Conservation (phyloP, 1,284 basidiomycete genomes). For the Porodaedalea pini region DNA sequence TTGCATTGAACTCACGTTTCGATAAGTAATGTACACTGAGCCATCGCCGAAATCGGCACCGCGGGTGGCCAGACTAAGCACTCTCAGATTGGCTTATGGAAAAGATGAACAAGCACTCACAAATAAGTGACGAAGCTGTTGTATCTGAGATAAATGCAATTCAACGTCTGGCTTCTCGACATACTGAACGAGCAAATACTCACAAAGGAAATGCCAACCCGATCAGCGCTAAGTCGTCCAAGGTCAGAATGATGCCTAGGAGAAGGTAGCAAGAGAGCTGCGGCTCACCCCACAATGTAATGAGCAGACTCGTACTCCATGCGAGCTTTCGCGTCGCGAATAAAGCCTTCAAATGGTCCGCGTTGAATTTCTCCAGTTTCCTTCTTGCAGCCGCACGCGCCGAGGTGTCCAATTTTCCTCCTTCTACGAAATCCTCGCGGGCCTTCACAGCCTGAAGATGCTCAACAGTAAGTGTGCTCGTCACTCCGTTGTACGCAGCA, state of each 20-base stretch:
- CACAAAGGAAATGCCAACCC: conserved; percentile 72
- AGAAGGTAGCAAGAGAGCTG: conserved; percentile 37
- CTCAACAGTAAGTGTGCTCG: conserved; percentile 45
- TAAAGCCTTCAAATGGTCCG: conserved; percentile 27
- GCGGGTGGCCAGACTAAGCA: conserved; percentile 47
- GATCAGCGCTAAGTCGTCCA: conserved; percentile 63
- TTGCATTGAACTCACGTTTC: conserved; percentile 48
- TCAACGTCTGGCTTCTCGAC: background rate
- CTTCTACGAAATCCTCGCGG: background rate
- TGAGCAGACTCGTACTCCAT: conserved; percentile 18
- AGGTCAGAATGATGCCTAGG: conserved; percentile 45
- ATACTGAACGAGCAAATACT: conserved; percentile 24
- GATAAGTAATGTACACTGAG: conserved; percentile 61
- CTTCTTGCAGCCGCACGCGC: conserved; percentile 34
- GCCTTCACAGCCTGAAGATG: conserved; percentile 37
- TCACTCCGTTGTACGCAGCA: conserved; percentile 63
- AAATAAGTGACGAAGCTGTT: conserved; percentile 64
- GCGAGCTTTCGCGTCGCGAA: conserved; percentile 21
- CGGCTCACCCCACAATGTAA: conserved; percentile 18
- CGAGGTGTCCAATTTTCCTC: conserved; percentile 26
- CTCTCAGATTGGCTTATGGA: background rate
- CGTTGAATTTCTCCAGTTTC: conserved; percentile 43
- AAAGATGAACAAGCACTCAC: conserved; percentile 35
- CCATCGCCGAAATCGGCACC: conserved; percentile 63
- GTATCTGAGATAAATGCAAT: conserved; percentile 34